These are phyloP conservation scores for Vitis amurensis DNA, from an alignment of 164 flowering plant species.

Conservation along the genomic window DNA sequence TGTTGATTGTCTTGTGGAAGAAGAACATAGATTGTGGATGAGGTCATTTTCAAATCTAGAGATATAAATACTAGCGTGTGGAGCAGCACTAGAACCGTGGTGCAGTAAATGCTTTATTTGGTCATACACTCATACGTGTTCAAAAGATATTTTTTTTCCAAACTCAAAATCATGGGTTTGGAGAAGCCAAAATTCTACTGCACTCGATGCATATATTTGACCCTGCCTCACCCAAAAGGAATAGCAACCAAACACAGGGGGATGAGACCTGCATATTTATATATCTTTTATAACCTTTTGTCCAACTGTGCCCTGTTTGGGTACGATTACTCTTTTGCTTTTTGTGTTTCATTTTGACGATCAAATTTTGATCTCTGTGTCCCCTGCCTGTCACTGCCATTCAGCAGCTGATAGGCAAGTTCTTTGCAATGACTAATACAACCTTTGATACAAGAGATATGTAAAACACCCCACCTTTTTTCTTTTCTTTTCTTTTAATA, in stretches of 20 bases:
- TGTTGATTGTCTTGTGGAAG: constrained; percentile 25
- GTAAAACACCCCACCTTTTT: too few species aligned
- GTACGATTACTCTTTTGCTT: too few species aligned
- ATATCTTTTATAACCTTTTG: too few species aligned
- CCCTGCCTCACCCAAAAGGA: constrained; percentile 12
- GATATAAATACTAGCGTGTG: constrained; percentile 37
- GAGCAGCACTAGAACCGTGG: not conserved
- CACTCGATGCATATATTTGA: constrained; percentile 33
- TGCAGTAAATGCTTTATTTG: constrained; percentile 32
- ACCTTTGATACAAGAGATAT: too few species aligned
- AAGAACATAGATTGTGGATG: constrained; percentile 40
- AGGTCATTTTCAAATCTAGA: constrained; percentile 31
- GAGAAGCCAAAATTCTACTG: constrained; percentile 16
- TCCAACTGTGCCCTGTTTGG: too few species aligned
- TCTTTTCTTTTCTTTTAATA: too few species aligned
- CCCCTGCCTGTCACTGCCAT: too few species aligned
- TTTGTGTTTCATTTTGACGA: too few species aligned
- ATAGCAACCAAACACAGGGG: constrained; percentile 11
- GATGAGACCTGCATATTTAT: too few species aligned
- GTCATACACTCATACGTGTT: constrained; percentile 21
- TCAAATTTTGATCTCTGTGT: too few species aligned
- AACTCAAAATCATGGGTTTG: constrained; percentile 20
- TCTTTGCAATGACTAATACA: too few species aligned
- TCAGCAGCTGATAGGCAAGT: too few species aligned
- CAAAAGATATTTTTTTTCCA: constrained; percentile 8